A percentile compares a stretch with the other conserved stretches of the same genome.
Conservation (phyloP, 441 rosid genomes). For the Flueggea neowawraea region DNA sequence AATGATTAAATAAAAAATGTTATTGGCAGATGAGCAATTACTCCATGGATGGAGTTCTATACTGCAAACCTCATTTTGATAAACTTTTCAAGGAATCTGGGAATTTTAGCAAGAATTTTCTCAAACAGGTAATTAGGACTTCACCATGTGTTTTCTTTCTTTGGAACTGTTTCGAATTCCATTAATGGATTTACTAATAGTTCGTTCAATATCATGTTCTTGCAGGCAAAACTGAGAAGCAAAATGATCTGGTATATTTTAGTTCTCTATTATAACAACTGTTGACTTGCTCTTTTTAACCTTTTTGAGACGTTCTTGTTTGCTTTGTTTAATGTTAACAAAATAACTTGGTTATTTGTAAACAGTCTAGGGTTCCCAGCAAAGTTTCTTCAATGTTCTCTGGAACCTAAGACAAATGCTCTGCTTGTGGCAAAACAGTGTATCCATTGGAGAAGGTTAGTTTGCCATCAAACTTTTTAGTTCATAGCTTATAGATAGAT, state of each 20-base stretch:
- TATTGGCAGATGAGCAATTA: constrained; percentile 78
- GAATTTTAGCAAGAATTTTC: constrained; percentile 93
- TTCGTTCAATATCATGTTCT: constrained; percentile 4
- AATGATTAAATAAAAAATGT: neutral
- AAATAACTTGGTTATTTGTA: neutral
- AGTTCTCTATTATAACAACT: neutral
- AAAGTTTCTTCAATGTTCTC: constrained; percentile 81
- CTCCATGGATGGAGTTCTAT: constrained; percentile 97
- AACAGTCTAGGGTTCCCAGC: constrained; percentile 77
- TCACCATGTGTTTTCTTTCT: neutral
- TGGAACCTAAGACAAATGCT: constrained; percentile 97
- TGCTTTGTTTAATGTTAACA: too few relatives aligned
- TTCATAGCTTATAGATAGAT: too few relatives aligned
- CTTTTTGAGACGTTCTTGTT: too few relatives aligned
- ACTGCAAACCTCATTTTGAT: constrained; percentile 93
- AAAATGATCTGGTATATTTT: constrained; percentile 46
- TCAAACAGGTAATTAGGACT: constrained; percentile 40
- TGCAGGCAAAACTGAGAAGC: constrained; percentile 67
- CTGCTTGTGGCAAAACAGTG: constrained; percentile 83
- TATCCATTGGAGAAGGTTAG: constrained; percentile 94
- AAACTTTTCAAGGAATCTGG: constrained; percentile 98
- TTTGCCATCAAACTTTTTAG: neutral
- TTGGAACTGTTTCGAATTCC: neutral
- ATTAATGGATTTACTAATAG: neutral
- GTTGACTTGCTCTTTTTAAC: too few relatives aligned